Evolutionary conservation across 441 rosid species (phyloP), one percentile per base, ranked within the genome.

Genomic region (Croton setiger): DNA sequence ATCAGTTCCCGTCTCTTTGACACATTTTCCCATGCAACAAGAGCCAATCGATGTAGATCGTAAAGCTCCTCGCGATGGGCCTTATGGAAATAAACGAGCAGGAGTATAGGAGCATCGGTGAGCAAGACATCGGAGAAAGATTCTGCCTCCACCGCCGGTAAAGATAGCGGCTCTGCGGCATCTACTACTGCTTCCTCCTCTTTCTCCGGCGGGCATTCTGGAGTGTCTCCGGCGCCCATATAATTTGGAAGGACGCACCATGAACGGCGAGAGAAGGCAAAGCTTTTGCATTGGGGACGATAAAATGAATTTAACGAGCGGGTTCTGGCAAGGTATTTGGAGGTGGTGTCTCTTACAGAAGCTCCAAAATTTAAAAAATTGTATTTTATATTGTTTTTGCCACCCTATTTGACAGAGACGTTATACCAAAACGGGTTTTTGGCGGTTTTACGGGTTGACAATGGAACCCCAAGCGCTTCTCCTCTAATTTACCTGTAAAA

Each of bases 51-150:
- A 35, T 78, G 85, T 57, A 93, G 88, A 53, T 85, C 79, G 8
- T 71, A 74, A 2, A 93, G 78, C 82, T 89, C 92, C 41, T 75
- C 80, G 60, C 87, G 86, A 20, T 86, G 63, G 57, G 96, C 92
- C 66, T 85, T 79, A 82, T 93, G 96, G 81, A 84, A 86, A 76
- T 72, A 82, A 61, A 80, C 81, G 12, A 93, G 78, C 27, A 90
- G 64, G 48, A 85, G 87, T 67, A 88, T 82, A 0, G 97, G 98
- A 78, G 88, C 88, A 55, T 86, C 85, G 2, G 69, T 60, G 33
- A 92, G 87, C 43, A 70, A 77, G 0, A 80, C 69, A 36, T 76
- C 64, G 14, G 78, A 45, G 23, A 70, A 60, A 59, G 39, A 15
- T 5, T 60, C 63, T 0, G 35, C 60, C 58, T 35, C 71, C 55